phyloP scores from a whole-genome alignment of 257 asterid genomes.

The Solanum clarkiae region DNA sequence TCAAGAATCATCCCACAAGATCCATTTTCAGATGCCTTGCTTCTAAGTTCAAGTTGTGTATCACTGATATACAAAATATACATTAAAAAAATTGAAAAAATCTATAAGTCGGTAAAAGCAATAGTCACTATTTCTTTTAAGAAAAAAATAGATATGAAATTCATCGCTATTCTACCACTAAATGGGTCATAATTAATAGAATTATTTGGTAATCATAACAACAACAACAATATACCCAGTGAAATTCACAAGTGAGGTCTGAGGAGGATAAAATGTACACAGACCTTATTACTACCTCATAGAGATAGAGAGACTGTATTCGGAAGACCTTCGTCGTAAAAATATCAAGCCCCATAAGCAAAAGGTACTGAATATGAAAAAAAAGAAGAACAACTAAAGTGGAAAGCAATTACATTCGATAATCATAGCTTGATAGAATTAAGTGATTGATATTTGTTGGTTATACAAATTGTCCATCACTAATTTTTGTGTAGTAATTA shows the following conservation, averaged over 20 bases:
- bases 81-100: neutral
- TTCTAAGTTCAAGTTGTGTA: constrained; percentile 17
- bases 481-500: neutral
- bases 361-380: no score
- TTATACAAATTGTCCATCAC: neutral
- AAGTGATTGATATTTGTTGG: neutral
- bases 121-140: neutral
- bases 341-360: no score
- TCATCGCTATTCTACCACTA: neutral
- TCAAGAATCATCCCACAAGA: constrained; percentile 5
- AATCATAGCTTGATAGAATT: neutral
- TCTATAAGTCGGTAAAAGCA: neutral
- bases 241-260: no score
- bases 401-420: no score
- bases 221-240: no score
- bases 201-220: neutral
- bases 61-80: constrained; percentile 1
- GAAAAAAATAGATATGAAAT: neutral
- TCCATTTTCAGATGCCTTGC: constrained; percentile 12
- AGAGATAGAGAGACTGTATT: no score
- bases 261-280: no score
- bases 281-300: no score
- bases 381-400: no score
- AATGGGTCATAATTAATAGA: neutral
- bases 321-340: no score